Conservation (phyloP, 768 basidiomycete species). For the Suillus fuscotomentosus region DNA sequence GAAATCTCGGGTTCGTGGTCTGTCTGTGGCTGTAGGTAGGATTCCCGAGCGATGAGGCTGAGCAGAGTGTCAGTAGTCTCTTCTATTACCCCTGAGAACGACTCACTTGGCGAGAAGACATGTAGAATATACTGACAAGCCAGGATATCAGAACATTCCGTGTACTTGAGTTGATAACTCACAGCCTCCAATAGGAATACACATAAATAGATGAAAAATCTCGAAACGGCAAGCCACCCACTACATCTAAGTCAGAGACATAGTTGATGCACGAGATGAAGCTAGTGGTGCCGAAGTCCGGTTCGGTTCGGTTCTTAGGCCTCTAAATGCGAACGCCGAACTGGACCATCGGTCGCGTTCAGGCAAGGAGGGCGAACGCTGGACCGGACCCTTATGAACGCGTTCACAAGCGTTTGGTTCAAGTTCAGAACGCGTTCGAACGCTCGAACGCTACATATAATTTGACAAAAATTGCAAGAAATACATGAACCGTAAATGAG, state of each 20-base stretch:
- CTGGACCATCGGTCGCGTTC: too few species aligned
- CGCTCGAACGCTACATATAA: too few species aligned
- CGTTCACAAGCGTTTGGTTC: too few species aligned
- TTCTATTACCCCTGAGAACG: neutral
- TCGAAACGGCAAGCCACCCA: constrained; percentile 20
- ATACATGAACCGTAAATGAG: too few species aligned
- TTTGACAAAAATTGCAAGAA: too few species aligned
- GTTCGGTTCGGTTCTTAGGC: too few species aligned
- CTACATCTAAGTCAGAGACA: constrained; percentile 8
- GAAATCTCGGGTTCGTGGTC: neutral
- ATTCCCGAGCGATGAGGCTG: constrained; percentile 27
- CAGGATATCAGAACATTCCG: neutral
- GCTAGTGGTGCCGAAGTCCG: too few species aligned
- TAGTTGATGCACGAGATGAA: neutral
- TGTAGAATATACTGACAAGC: constrained; percentile 21
- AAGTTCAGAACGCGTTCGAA: too few species aligned
- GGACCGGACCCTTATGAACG: too few species aligned
- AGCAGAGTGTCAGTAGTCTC: neutral
- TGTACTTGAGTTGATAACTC: neutral
- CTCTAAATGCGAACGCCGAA: too few species aligned
- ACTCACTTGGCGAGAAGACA: constrained; percentile 30
- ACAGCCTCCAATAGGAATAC: constrained; percentile 25
- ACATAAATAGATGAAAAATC: constrained; percentile 17
- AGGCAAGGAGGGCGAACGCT: too few species aligned
- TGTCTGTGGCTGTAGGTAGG: constrained; percentile 17